These are phyloP conservation scores for Ophiocordyceps camponoti-floridani DNA, from an alignment of 2,329 filamentous ascomycete genomes.

Conservation along the genomic window DNA sequence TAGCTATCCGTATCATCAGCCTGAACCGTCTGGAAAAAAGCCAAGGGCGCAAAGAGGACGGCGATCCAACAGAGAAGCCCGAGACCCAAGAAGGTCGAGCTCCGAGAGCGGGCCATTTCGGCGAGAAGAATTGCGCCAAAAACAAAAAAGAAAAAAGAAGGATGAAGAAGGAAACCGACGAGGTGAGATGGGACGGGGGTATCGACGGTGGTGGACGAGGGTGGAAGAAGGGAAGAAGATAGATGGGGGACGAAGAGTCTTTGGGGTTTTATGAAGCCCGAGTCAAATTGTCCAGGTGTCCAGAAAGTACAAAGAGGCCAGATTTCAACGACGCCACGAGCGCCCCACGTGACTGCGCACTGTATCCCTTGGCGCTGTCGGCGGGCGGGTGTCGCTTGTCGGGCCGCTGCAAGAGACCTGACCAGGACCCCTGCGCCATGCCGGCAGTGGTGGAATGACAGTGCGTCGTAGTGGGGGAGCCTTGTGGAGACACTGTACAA, in stretches of 20 bases:
- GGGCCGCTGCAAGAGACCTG: not conserved
- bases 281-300: conserved; percentile 22
- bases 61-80: conserved; percentile 84
- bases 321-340: conserved; percentile 21
- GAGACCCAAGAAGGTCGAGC: conserved; percentile 61
- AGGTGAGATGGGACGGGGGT: conserved; percentile 5
- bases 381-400: no score
- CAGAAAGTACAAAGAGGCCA: conserved; percentile 28
- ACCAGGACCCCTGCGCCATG: no score
- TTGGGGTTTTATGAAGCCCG: conserved; percentile 16
- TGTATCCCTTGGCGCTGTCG: not conserved
- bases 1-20: conserved; percentile 61
- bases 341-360: conserved; percentile 13
- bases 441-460: no score
- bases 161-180: conserved; percentile 6
- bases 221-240: conserved; percentile 9
- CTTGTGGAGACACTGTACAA: no score
- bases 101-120: conserved; percentile 40
- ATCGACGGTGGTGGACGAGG: conserved; percentile 6
- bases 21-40: conserved; percentile 62
- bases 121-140: conserved; percentile 2
- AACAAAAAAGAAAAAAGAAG: conserved; percentile 1
- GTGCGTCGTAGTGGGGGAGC: no score
- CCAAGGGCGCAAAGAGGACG: conserved; percentile 73
- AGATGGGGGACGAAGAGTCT: conserved; percentile 10